Evolutionary conservation across 495 filamentous ascomycete genomes (phyloP), one percentile per base, ranked within the genome.

Genomic region (Tuber indicum): DNA sequence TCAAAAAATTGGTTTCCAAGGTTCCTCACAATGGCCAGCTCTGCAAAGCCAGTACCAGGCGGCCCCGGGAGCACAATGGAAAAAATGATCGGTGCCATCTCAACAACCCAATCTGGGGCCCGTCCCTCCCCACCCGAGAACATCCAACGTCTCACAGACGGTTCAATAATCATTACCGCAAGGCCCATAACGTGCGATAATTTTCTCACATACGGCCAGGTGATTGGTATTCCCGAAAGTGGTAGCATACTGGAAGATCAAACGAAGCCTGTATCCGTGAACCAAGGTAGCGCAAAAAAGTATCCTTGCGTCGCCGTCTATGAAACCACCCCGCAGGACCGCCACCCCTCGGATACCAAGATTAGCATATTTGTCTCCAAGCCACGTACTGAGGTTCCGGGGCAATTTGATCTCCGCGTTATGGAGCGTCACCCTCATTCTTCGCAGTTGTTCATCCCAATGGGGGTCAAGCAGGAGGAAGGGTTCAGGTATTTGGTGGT

Each of bases 371-470:
- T 99, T 84, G 88, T 92, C 77, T 98, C 94, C 84, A 90, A 91
- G 44, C 92, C 94, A 21, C 88, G 94, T 43, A 75, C 84, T 17
- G 73, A 77, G 39, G 72, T 80, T 2, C 47, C 69, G 4, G 77
- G 81, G 0, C 71, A 79, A 8, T 93, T 97, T 83, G 86, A 90
- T 49, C 88, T 97, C 70, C 84, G 85, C 9, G 90, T 97, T 75
- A 90, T 99, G 62, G 96, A 99, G 84, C 90, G 96, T 39, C 96
- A 99, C 83, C 96, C 96, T 0, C 98, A 89, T 85, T 97, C 96
- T 26, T 91, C 92, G 41, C 96, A 99, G 84, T 96, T 94, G 0
- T 98, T 99, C 84, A 88, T 93, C 58, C 96, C 96, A 0, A 86
- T 97, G 26, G 90, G 90, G 74, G 83, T 92, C 17, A 44, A 85